Evolutionary conservation across 345 rosid species (phyloP), one percentile per base, ranked within the genome.

Genomic region (Leavenworthia alabamica): DNA sequence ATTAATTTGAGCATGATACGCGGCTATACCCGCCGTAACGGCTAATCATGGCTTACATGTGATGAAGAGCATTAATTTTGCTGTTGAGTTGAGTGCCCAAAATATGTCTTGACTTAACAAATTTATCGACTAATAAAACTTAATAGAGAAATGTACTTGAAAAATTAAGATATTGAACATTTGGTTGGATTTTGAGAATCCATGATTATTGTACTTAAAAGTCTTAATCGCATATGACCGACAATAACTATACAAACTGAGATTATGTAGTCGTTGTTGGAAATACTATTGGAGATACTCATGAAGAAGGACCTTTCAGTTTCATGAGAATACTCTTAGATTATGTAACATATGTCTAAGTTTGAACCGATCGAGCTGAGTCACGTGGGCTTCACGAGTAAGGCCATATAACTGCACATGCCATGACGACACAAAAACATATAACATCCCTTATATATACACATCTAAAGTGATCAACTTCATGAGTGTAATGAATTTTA

Each of bases 21-120:
- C 80, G 83, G 81, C 76, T 62, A 74, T 75, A 81, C 81, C 77
- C 61, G 66, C 68, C 78, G 73, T 79, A 86, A 83, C 78, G 68
- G 75, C 80, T 78, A 78, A 77, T 75, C 82, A 86, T 83, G 60
- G 60, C 79, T 81, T 73, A 45, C 93, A 86, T 83, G 86, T 78
- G 89, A 76, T 78, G 89, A 76, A 70, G 39, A 31, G 53, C 53
- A 70, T 70, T 70, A 63, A 62, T 56, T 48, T 63, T 71, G 75
- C 36, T n/a, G 75, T 71, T 57, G 75, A 31, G 75, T 71, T 57
- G 75, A 31, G 69, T 63, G 32, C 36, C 64, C 59, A 15, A 70
- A 55, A 19, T 13, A 32, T 55, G 37, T 54, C 16, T 54, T 54
- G 4, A 44, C 11, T 16, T 15, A 62, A 55, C 41, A 5, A 54